Conservation (phyloP, 2,329 filamentous ascomycete species). For the Paraconiothyrium brasiliense region DNA sequence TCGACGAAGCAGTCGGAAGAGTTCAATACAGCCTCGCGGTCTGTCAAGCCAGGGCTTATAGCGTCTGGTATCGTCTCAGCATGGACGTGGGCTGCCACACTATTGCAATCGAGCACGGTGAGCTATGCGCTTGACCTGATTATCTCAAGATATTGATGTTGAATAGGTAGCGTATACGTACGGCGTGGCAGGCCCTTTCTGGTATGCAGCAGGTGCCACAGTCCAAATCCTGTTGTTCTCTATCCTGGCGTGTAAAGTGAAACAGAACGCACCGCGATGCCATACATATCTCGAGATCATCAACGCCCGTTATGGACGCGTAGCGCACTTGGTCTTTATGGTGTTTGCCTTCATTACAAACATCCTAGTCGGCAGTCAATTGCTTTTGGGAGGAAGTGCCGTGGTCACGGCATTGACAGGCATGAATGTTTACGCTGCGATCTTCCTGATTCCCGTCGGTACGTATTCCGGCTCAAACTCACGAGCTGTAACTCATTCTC, state of each 20-base stretch:
- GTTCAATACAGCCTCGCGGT: slow-evolving; percentile 59
- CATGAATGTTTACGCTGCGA: slow-evolving; percentile 56
- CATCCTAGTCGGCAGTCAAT: slow-evolving; percentile 54
- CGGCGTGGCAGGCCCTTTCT: slow-evolving; percentile 44
- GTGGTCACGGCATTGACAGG: slow-evolving; percentile 56
- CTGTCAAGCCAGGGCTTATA: slow-evolving; percentile 58
- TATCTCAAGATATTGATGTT: neutral
- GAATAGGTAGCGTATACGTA: slow-evolving; percentile 37
- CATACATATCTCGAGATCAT: slow-evolving; percentile 56
- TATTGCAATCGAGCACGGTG: slow-evolving; percentile 39
- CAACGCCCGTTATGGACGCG: slow-evolving; percentile 50
- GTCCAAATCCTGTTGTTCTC: slow-evolving; percentile 57
- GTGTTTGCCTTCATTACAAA: slow-evolving; percentile 55
- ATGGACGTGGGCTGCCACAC: slow-evolving; percentile 61
- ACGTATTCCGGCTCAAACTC: neutral
- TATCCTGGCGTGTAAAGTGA: slow-evolving; percentile 55
- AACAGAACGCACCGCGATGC: slow-evolving; percentile 51
- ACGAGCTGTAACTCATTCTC: slow-evolving; percentile 15
- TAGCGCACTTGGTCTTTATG: slow-evolving; percentile 53
- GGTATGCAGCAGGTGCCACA: slow-evolving; percentile 56
- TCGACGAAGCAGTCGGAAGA: slow-evolving; percentile 57
- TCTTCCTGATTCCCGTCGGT: slow-evolving; percentile 55
- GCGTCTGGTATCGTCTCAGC: slow-evolving; percentile 59
- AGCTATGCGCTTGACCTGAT: neutral
- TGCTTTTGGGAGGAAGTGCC: slow-evolving; percentile 55